Evolutionary conservation across 345 rosid species (phyloP).

Genomic region (Conringia planisiliqua): DNA sequence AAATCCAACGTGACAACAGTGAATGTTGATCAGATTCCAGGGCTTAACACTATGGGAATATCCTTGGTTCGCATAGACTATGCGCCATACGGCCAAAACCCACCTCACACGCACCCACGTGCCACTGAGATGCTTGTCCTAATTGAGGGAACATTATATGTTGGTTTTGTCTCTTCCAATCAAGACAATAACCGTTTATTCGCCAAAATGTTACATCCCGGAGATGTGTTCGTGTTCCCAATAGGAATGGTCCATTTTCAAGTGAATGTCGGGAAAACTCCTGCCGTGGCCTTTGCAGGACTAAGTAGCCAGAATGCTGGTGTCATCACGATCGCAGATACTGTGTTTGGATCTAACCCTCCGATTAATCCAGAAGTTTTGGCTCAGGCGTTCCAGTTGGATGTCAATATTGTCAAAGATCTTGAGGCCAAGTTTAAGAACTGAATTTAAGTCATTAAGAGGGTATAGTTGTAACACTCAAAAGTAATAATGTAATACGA

Average conservation of each 20-base stretch:
- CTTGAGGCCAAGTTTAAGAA: slow-evolving; percentile 36
- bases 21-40: slow-evolving; percentile 30
- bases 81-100: slow-evolving; percentile 39
- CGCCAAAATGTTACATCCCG: slow-evolving; percentile 23
- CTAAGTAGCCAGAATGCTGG: slow-evolving; percentile 34
- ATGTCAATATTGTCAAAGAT: slow-evolving; percentile 28
- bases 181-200: slow-evolving; percentile 33
- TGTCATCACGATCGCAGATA: slow-evolving; percentile 24
- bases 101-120: slow-evolving; percentile 46
- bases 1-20: slow-evolving; percentile 30
- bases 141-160: slow-evolving; percentile 34
- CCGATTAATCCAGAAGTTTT: slow-evolving; percentile 36
- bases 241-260: slow-evolving; percentile 28
- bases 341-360: slow-evolving; percentile 34
- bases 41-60: slow-evolving; percentile 41
- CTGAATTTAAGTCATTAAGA: neutral
- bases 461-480: neutral
- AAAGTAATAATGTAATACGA: neutral
- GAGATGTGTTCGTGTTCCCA: slow-evolving; percentile 39
- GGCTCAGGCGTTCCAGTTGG: slow-evolving; percentile 42
- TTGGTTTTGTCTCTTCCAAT: slow-evolving; percentile 43
- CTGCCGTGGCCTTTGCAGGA: slow-evolving; percentile 27
- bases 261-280: slow-evolving; percentile 20
- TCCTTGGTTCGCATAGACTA: slow-evolving; percentile 35
- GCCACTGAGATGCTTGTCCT: slow-evolving; percentile 41